Percentiles rank a stretch among this genome's conserved stretches.
Conservation (phyloP, 257 asterid species). For the Rubia yunnanensis region DNA sequence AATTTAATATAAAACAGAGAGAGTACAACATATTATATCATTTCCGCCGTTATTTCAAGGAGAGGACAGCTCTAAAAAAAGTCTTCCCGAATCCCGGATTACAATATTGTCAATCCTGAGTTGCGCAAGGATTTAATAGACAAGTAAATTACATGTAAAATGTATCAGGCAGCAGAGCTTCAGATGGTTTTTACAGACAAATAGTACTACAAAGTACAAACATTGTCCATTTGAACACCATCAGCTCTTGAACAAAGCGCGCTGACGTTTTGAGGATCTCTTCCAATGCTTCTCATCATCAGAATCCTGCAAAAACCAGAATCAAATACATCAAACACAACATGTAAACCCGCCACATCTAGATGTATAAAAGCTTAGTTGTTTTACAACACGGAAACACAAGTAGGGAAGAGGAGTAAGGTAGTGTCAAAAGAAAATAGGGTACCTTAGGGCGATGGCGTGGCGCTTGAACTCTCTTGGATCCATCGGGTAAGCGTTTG, state of each 20-base stretch:
- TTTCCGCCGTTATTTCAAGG: not conserved
- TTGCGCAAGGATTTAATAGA: not conserved
- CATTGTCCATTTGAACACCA: constrained; percentile 9
- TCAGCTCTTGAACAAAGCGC: constrained; percentile 34
- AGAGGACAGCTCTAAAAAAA: not conserved
- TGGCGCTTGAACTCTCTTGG: constrained; percentile 74
- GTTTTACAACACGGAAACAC: not conserved
- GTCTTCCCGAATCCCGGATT: not conserved
- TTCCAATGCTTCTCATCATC: constrained; percentile 38
- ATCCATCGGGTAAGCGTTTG: constrained; percentile 91
- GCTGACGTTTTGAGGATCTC: constrained; percentile 40
- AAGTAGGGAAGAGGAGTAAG: not conserved
- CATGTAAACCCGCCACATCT: not conserved
- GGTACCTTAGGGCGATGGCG: constrained; percentile 60
- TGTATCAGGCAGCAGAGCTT: constrained; percentile 9
- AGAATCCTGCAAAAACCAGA: constrained; percentile 32
- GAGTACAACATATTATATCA: not conserved
- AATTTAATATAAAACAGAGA: too few relatives aligned
- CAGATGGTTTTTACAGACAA: constrained; percentile 7
- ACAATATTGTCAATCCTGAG: constrained; percentile 5
- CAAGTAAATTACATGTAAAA: constrained; percentile 9
- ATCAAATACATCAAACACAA: not conserved
- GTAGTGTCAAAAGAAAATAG: too few relatives aligned
- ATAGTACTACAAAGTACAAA: not conserved
- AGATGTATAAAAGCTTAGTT: not conserved